Evolutionary conservation across 2,329 filamentous ascomycete genomes (phyloP), one percentile per base, ranked within the genome.

Genomic region (Pestalotiopsis sp.): DNA sequence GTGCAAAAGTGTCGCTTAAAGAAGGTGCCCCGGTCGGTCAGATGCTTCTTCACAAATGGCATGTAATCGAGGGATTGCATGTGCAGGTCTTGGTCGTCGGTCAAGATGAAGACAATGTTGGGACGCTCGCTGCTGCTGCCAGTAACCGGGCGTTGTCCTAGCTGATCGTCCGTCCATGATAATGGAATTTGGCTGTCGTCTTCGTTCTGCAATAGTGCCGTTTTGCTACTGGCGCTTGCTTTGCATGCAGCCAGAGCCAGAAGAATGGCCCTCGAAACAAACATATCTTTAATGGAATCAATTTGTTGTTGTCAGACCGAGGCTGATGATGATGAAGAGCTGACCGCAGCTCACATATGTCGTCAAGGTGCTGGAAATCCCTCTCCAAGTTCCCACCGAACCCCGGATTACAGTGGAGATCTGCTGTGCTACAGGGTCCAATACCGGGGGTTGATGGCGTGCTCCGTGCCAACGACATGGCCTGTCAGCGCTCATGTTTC

Each of bases 71-170:
- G 74, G 0, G 90, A 92, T 61, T 88, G 81, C 72, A 92, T 81
- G 56, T 87, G 85, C 1, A 88, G 77, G 73, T 92, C 90, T 73
- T 92, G 90, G 70, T 92, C 91, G 70, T 92, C 91, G 0, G 89
- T 90, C 52, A 92, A 81, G 68, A 92, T 88, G 74, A 92, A 90
- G 23, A 93, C 80, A 60, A 92, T 87, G 71, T 92, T 92, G 0
- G 86, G 84, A 9, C 45, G 52, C 3, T 52, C 41, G 7, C 17
- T n/a, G n/a, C 4, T 52, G 45, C 45, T n/a, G 45, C 7, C n/a
- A 52, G 31, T 36, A 7, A 52, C 17, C 5, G 45, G 45, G 6
- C 20, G 45, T 20, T 52, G 45, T 23, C 20, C 13, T 7, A 14
- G 45, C 14, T 11, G 6, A 23, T 52, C 20, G 45, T 23, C 45